Percentiles rank a stretch among this genome's conserved stretches.
Conservation (phyloP, 2,329 filamentous ascomycete species). For the Lanzia echinophila region DNA sequence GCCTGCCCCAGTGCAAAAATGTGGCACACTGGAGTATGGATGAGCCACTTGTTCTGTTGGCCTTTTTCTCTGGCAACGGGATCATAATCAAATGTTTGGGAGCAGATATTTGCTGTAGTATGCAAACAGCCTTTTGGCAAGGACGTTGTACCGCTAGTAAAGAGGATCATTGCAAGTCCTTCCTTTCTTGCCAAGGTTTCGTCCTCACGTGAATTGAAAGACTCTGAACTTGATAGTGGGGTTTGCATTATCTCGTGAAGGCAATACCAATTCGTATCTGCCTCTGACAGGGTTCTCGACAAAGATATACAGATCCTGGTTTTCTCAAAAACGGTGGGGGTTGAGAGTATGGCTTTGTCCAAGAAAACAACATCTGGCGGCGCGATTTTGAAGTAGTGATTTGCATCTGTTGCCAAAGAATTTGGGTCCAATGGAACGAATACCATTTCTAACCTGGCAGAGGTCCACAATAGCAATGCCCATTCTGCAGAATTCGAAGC, state of each 20-base stretch:
- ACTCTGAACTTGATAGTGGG: too few relatives aligned
- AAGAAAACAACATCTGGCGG: neutral
- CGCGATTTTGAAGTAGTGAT: neutral
- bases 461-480: conserved; percentile 11
- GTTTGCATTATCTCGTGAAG: neutral
- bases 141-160: conserved; percentile 18
- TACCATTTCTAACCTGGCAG: conserved; percentile 7
- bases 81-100: conserved; percentile 2
- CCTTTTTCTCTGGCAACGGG: neutral
- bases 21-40: conserved; percentile 10
- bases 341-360: neutral
- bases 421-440: conserved; percentile 10
- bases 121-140: conserved; percentile 17
- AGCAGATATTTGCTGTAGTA: conserved; percentile 4
- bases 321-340: neutral
- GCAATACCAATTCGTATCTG: neutral
- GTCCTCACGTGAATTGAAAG: neutral
- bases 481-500: conserved; percentile 13
- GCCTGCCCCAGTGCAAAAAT: conserved; percentile 9
- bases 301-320: neutral
- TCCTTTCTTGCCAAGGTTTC: neutral
- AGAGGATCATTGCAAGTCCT: conserved; percentile 15
- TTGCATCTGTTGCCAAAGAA: neutral
- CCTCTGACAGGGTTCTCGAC: too few relatives aligned
- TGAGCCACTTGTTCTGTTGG: conserved; percentile 4